Evolutionary conservation across 2,329 filamentous ascomycete genomes (phyloP).

Genomic region (Neonectria faginata): DNA sequence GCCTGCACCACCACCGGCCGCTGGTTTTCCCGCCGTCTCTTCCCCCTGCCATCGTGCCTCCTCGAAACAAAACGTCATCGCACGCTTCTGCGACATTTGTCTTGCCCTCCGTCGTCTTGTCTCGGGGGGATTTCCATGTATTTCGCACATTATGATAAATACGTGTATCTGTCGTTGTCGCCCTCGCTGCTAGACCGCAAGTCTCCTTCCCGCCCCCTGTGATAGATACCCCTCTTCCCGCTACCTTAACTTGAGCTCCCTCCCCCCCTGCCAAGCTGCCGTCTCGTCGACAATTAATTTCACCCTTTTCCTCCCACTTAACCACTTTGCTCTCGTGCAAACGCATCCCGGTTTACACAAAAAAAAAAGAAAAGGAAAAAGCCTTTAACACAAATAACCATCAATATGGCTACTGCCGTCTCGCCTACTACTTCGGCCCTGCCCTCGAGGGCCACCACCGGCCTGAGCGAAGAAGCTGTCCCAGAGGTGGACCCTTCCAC

Average conservation of each 20-base stretch:
- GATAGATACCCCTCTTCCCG: conserved; percentile 32
- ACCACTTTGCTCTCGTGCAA: conserved; percentile 2
- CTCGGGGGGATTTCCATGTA: neutral
- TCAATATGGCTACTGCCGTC: conserved; percentile 43
- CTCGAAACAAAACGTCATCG: conserved; percentile 27
- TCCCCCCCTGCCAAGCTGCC: conserved; percentile 20
- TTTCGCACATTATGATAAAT: too few relatives aligned
- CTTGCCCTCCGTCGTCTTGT: neutral
- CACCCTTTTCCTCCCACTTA: conserved; percentile 20
- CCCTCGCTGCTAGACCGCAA: neutral
- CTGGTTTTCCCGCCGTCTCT: conserved; percentile 8
- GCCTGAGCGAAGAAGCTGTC: conserved; percentile 67
- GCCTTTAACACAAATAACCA: conserved; percentile 2
- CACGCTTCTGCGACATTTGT: neutral
- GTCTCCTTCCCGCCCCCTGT: conserved; percentile 16
- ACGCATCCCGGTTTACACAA: conserved; percentile 4
- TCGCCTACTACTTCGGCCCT: conserved; percentile 50
- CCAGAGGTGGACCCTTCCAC: conserved; percentile 69
- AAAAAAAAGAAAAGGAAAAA: too few relatives aligned
- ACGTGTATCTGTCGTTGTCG: neutral
- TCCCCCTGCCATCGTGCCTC: neutral
- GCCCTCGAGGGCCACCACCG: conserved; percentile 62
- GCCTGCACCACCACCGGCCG: neutral
- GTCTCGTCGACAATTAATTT: conserved; percentile 20
- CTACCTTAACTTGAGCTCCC: conserved; percentile 26